phyloP scores from a whole-genome alignment of 139 green algal species.

The Coelastrella sp. region DNA sequence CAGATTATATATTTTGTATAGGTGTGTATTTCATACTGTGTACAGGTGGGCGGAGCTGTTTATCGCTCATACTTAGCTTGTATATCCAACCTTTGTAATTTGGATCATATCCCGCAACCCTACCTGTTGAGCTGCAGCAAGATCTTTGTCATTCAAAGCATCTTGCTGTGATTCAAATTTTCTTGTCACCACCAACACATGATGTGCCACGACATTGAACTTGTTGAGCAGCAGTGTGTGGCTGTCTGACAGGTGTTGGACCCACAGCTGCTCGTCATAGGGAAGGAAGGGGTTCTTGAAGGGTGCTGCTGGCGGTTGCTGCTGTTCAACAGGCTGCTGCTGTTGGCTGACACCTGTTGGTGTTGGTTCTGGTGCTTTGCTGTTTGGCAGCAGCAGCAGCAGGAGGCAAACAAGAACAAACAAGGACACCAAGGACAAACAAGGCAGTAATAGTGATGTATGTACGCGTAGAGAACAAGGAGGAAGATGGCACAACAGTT shows the following conservation, averaged over 20 bases:
- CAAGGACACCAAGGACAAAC: neutral
- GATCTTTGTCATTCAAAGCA: conserved; percentile 70
- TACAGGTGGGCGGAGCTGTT: too few species aligned
- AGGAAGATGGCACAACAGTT: too few species aligned
- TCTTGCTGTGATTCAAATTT: conserved; percentile 79
- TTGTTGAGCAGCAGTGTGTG: conserved; percentile 89
- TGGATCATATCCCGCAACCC: conserved; percentile 45
- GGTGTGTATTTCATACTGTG: too few species aligned
- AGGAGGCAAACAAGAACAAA: neutral
- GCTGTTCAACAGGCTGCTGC: neutral
- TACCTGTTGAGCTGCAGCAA: conserved; percentile 69
- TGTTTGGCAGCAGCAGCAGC: neutral
- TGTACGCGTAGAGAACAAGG: too few species aligned
- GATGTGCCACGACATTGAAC: conserved; percentile 80
- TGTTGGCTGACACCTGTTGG: neutral
- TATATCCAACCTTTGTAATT: too few species aligned
- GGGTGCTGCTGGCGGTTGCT: neutral
- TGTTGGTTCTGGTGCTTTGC: neutral
- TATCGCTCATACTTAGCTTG: too few species aligned
- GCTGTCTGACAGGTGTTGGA: conserved; percentile 69
- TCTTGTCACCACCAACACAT: conserved; percentile 55
- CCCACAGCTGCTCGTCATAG: conserved; percentile 80
- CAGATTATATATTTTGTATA: too few species aligned
- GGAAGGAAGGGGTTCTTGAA: conserved; percentile 88
- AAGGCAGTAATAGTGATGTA: too few species aligned